Evolutionary conservation across 2,329 filamentous ascomycete genomes (phyloP), one percentile per base, ranked within the genome.

Genomic region (Trichoderma atrobrunneum): DNA sequence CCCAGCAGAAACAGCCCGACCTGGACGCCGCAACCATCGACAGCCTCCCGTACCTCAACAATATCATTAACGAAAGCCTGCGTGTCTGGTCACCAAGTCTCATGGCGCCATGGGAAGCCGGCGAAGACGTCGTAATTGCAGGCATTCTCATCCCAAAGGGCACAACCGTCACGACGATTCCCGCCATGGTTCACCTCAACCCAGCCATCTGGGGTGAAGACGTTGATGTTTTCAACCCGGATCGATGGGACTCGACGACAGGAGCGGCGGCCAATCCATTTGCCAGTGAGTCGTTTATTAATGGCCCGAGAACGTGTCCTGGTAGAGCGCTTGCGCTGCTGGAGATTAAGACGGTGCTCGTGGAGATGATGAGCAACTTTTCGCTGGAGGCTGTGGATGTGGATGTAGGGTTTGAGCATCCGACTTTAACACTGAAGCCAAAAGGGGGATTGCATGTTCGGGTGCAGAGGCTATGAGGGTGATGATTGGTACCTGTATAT

Each of bases 51-150:
- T 79, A 81, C 16, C 74, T 84, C 32, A 79, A 82, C 74, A 83
- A 84, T 70, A 81, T 87, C 63, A 78, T 82, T 73, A 83, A 77
- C 39, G 85, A 87, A 76, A 78, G 83, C 5, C 73, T 87, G 43
- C 81, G 85, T 3, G 78, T 84, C 56, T 83, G 82, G 73, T 79
- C 82, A 5, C 83, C 84, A 2, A 75, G 12, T 3, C 78, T 78
- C 72, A 73, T 79, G 57, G 77, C 77, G 3, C 79, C 82, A 2
- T 79, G 81, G 39, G 78, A 83, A 72, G 76, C 82, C 1, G 74
- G 72, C 12, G 34, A 77, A 5, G 81, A 83, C 39, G 72, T 83
- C 7, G 75, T 78, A 3, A 77, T 84, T 54, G 79, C 79, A 12
- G 82, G 82, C 30, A 74, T 78, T 0, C 48, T 77, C 28, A 77